Evolutionary conservation across 2,329 filamentous ascomycete genomes (phyloP).

Genomic region (Microcyclospora pomicola): DNA sequence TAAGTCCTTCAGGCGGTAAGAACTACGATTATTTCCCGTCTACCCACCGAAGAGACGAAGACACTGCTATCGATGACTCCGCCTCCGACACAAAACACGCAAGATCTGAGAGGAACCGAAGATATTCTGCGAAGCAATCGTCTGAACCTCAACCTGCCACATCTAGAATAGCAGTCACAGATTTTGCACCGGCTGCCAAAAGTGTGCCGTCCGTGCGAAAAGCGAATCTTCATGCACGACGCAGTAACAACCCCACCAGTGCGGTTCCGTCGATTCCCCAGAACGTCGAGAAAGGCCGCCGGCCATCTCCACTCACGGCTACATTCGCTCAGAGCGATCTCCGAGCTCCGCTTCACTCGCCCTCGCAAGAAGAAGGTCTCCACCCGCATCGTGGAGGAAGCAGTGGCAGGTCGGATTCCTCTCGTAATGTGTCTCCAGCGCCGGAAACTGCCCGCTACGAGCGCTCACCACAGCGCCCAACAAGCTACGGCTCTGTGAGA

Average conservation of each 20-base stretch:
- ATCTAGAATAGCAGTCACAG: conserved; percentile 9
- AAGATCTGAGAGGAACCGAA: conserved; percentile 3
- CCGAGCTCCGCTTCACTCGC: conserved; percentile 6
- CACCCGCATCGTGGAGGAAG: too few species aligned
- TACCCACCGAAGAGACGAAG: conserved; percentile 4
- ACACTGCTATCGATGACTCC: conserved; percentile 15
- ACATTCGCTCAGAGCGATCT: conserved; percentile 12
- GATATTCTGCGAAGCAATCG: too few species aligned
- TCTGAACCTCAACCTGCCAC: conserved; percentile 3
- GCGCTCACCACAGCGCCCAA: conserved; percentile 7
- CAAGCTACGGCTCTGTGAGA: conserved; percentile 11
- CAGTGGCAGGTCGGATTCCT: conserved; percentile 3
- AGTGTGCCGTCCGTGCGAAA: conserved; percentile 10
- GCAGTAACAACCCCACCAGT: conserved; percentile 16
- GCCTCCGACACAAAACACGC: conserved; percentile 8
- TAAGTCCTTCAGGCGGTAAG: conserved; percentile 10
- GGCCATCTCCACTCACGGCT: conserved; percentile 15
- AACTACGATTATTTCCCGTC: conserved; percentile 15
- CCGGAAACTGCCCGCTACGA: conserved; percentile 2
- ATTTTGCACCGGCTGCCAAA: conserved; percentile 11
- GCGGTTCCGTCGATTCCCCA: conserved; percentile 1
- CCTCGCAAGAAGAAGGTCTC: too few species aligned
- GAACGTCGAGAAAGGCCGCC: conserved; percentile 9
- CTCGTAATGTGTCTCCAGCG: conserved; percentile 16
- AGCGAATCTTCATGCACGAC: conserved; percentile 13